phyloP scores from a whole-genome alignment of 768 basidiomycete genomes.

The Tephrocybe sp. region DNA sequence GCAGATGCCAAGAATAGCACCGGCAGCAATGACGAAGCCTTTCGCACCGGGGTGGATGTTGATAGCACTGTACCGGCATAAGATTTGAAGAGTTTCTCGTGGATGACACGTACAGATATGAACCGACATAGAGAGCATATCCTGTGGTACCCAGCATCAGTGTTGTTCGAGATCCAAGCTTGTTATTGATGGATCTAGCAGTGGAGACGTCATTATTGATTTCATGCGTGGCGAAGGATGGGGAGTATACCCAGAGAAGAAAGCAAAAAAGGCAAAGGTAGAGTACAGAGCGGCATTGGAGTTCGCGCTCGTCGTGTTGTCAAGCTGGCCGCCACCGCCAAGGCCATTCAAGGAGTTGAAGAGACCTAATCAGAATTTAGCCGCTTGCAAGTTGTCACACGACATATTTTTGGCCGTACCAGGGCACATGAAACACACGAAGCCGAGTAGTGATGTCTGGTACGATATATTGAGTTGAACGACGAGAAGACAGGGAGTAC shows the following conservation, averaged over 20 bases:
- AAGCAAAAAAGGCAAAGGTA: slow-evolving; percentile 44
- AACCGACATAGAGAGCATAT: slow-evolving; percentile 75
- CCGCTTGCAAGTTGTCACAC: not conserved
- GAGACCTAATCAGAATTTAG: slow-evolving; percentile 53
- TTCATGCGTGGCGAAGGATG: not conserved
- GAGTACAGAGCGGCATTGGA: slow-evolving; percentile 68
- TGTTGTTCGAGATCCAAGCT: slow-evolving; percentile 70
- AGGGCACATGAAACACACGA: slow-evolving; percentile 69
- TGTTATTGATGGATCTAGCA: slow-evolving; percentile 74
- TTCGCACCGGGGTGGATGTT: slow-evolving; percentile 67
- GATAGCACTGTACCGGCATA: slow-evolving; percentile 44
- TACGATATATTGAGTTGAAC: not conserved
- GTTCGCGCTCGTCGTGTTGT: slow-evolving; percentile 65
- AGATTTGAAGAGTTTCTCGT: not conserved
- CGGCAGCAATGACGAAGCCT: slow-evolving; percentile 71
- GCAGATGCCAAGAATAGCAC: slow-evolving; percentile 73
- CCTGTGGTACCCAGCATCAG: slow-evolving; percentile 74
- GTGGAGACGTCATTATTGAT: not conserved
- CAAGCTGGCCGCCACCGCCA: slow-evolving; percentile 77
- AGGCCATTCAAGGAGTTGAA: slow-evolving; percentile 82
- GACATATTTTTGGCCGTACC: slow-evolving; percentile 27
- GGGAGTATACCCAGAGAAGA: slow-evolving; percentile 32
- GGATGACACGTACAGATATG: slow-evolving; percentile 57
- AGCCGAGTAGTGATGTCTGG: slow-evolving; percentile 58
- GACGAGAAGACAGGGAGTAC: not conserved